These are phyloP conservation scores for Coniferiporia weirii DNA, from an alignment of 1,284 basidiomycete species.

Conservation along the genomic window DNA sequence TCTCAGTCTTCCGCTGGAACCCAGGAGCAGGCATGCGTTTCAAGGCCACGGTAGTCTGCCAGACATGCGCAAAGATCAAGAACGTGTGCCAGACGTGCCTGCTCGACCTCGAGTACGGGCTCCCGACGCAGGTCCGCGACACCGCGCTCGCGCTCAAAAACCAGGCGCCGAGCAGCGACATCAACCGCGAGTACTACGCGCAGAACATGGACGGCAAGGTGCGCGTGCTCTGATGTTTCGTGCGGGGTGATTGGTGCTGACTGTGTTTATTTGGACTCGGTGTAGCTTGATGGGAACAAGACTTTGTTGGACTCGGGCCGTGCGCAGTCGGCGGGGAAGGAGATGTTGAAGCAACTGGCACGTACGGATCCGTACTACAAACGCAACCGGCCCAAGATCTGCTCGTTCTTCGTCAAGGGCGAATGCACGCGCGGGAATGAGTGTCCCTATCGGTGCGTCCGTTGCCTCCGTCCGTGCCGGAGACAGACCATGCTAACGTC, in stretches of 20 bases:
- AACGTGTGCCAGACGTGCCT: slow-evolving; percentile 99
- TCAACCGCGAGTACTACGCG: slow-evolving; percentile 96
- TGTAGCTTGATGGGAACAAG: slow-evolving; percentile 62
- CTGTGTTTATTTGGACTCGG: neutral
- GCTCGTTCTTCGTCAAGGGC: slow-evolving; percentile 95
- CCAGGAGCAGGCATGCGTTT: slow-evolving; percentile 89
- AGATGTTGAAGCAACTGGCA: slow-evolving; percentile 92
- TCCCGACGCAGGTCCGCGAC: slow-evolving; percentile 97
- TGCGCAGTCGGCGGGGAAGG: slow-evolving; percentile 79
- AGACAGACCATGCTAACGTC: slow-evolving; percentile 3
- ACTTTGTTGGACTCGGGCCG: slow-evolving; percentile 64
- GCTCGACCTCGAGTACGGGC: slow-evolving; percentile 91
- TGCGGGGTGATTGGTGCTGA: neutral
- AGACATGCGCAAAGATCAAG: slow-evolving; percentile 98
- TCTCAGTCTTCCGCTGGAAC: slow-evolving; percentile 98
- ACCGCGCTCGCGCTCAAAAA: slow-evolving; percentile 86
- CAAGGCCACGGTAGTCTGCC: slow-evolving; percentile 98
- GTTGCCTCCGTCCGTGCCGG: neutral
- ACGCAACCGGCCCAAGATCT: slow-evolving; percentile 89
- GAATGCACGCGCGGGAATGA: slow-evolving; percentile 88
- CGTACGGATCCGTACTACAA: slow-evolving; percentile 96
- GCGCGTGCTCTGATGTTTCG: slow-evolving; percentile 21
- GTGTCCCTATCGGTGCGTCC: slow-evolving; percentile 79
- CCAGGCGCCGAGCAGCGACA: slow-evolving; percentile 90
- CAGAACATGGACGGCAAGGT: slow-evolving; percentile 94